Conservation (phyloP, 1,139 yeast genomes). For the Nadsonia starkeyi-henricii region DNA sequence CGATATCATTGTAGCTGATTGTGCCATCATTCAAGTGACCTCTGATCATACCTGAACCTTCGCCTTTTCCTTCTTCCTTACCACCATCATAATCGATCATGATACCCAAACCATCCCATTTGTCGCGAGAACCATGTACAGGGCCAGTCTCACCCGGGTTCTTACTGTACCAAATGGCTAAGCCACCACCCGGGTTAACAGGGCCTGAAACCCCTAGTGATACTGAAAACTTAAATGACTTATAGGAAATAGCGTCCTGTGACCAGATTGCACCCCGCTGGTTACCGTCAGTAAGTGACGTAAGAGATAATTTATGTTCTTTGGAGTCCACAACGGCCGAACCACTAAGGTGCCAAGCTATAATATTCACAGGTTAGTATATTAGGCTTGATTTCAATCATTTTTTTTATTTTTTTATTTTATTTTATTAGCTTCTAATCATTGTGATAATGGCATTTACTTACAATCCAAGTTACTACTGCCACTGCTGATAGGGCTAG, state of each 20-base stretch:
- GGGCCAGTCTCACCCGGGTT: conserved; percentile 20
- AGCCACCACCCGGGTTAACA: conserved; percentile 23
- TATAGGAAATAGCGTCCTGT: conserved; percentile 15
- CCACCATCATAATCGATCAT: conserved; percentile 22
- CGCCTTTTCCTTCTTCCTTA: conserved; percentile 16
- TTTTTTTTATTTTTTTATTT: no score
- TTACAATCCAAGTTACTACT: no score
- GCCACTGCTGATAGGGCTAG: no score
- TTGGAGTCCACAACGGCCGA: not conserved
- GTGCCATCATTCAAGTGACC: conserved; percentile 27
- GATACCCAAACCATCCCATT: conserved; percentile 29
- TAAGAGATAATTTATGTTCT: conserved; percentile 11
- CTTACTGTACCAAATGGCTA: conserved; percentile 26
- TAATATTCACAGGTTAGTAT: no score
- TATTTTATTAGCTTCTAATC: no score
- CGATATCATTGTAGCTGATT: conserved; percentile 9
- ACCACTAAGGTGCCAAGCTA: not conserved
- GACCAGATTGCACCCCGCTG: conserved; percentile 24
- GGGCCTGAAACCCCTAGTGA: conserved; percentile 21
- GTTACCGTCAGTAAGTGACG: conserved; percentile 15
- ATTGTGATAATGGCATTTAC: no score
- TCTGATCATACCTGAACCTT: no score
- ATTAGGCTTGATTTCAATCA: no score
- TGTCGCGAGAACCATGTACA: conserved; percentile 24
- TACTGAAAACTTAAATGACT: conserved; percentile 24